Conservation (phyloP, 495 filamentous ascomycete genomes). For the Staphylotrichum longicolle region DNA sequence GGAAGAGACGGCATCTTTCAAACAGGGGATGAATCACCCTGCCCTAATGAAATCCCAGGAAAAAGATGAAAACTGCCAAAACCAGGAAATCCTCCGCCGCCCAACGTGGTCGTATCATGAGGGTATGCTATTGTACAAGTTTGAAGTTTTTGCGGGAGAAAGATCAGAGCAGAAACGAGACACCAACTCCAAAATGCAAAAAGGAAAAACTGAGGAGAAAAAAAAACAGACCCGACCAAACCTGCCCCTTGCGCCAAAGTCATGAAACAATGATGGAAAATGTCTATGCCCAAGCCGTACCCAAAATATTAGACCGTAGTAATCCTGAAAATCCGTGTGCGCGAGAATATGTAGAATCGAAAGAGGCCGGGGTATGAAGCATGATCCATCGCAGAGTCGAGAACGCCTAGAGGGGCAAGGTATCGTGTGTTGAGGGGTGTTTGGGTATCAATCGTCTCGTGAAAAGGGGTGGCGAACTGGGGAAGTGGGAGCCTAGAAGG, state of each 20-base stretch:
- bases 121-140: constrained; percentile 17
- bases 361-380: constrained; percentile 6
- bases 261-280: constrained; percentile 18
- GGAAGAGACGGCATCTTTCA: constrained; percentile 6
- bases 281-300: constrained; percentile 18
- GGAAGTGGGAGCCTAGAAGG: constrained; percentile 24
- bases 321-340: constrained; percentile 8
- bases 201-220: constrained; percentile 6
- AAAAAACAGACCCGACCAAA: background rate
- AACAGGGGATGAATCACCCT: constrained; percentile 8
- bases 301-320: constrained; percentile 15
- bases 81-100: constrained; percentile 9
- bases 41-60: constrained; percentile 2
- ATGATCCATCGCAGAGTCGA: constrained; percentile 20
- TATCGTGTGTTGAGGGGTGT: constrained; percentile 14
- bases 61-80: constrained; percentile 7
- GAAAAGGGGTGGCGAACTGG: constrained; percentile 11
- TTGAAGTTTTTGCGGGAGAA: background rate
- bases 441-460: constrained; percentile 16
- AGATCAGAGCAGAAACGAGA: constrained; percentile 5
- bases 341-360: constrained; percentile 14
- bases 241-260: constrained; percentile 11
- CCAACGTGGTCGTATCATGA: constrained; percentile 14
- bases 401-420: constrained; percentile 6
- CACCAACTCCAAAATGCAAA: constrained; percentile 11